These are phyloP conservation scores for Neurospora sp. DNA, from an alignment of 2,329 filamentous ascomycete genomes.

Conservation along the genomic window DNA sequence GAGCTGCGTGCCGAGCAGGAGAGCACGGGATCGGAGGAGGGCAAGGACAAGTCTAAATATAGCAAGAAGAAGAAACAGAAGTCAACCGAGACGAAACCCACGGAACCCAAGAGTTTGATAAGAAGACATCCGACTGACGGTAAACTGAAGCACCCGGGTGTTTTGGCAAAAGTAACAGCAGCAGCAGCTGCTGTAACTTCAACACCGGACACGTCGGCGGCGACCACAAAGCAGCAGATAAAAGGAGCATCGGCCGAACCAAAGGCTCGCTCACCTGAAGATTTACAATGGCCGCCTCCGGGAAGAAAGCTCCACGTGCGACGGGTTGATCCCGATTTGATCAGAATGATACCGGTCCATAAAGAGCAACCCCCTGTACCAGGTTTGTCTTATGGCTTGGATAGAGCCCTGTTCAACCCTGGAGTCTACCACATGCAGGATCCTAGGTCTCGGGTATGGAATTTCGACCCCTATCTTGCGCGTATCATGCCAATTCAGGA, in stretches of 20 bases:
- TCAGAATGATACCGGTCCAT: constrained; percentile 24
- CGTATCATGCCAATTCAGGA: constrained; percentile 88
- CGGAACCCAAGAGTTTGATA: neutral
- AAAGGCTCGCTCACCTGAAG: neutral
- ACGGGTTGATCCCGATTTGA: constrained; percentile 9
- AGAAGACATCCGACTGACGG: neutral
- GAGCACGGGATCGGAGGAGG: neutral
- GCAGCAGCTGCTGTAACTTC: neutral
- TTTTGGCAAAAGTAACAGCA: neutral
- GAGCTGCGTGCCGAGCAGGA: neutral
- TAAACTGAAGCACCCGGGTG: neutral
- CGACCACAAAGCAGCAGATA: constrained; percentile 1
- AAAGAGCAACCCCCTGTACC: constrained; percentile 38
- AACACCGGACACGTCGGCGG: neutral
- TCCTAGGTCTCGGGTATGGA: constrained; percentile 76
- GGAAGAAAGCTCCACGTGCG: neutral
- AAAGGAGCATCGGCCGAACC: neutral
- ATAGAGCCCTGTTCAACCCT: constrained; percentile 89
- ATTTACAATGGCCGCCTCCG: neutral
- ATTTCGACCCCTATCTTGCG: constrained; percentile 91
- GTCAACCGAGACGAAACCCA: constrained; percentile 1
- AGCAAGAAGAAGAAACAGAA: constrained; percentile 1
- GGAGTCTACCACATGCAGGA: constrained; percentile 91
- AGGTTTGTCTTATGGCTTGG: constrained; percentile 61
- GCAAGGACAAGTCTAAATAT: neutral